Evolutionary conservation across 2,329 filamentous ascomycete species (phyloP), one percentile per base, ranked within the genome.

Genomic region (Ascochyta viciae-villosae): DNA sequence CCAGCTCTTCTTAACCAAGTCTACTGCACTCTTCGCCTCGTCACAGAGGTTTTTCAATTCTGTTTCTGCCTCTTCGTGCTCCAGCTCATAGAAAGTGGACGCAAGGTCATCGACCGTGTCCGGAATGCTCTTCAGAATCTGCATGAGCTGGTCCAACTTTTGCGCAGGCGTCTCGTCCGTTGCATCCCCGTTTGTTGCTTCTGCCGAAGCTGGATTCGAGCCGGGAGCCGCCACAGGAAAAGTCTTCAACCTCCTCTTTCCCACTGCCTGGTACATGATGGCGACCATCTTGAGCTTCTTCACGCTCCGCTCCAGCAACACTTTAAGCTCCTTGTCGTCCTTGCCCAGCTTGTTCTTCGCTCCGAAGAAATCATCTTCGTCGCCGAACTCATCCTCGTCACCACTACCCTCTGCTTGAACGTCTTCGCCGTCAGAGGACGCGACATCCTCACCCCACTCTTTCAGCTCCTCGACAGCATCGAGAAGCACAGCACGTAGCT

Each of bases 381-480:
- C 53, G 1, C 42, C 53, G 15, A 51, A 74, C 68, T 24, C 75
- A 5, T 73, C 74, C 43, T 73, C 73, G 7, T 68, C 72, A 16
- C 70, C 72, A 5, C 75, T 29, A 72, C 74, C 16, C 74, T 79
- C 53, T 71, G 77, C 46, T 4, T 76, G 27, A 71, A 74, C 53
- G 70, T 77, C 46, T 2, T 76, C 67, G 4, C 68, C 76, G 5
- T 77, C 80, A 1, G 86, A 87, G 0, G 86, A 86, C 0, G 84
- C 82, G 9, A 85, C 83, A 66, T 92, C 89, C 1, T 92, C 89
- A 19, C 88, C 87, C 92, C 93, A 97, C 65, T 94, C 91, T 72
- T 92, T 91, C 62, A 97, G 75, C 77, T 97, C 94, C 60, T 90
- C 86, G 64, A 96, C 85, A 0, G 92, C 89, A 77, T 97, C 94